These are phyloP conservation scores for Elsinoe fawcettii DNA, from an alignment of 2,329 filamentous ascomycete species.

Conservation along the genomic window DNA sequence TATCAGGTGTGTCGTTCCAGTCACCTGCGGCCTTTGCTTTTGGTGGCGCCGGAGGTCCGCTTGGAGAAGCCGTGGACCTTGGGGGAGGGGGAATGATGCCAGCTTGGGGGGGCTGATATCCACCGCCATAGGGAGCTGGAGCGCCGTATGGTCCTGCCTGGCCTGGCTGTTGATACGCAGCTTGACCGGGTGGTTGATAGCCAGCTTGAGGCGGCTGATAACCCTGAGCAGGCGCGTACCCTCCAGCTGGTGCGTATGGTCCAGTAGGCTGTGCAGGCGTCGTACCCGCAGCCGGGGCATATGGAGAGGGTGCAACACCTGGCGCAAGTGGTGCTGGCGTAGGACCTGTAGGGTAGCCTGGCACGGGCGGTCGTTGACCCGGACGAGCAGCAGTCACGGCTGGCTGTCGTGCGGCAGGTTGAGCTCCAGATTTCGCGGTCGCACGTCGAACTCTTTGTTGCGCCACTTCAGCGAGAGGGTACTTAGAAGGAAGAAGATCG, in stretches of 20 bases:
- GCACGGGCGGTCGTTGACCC: slow-evolving; percentile 30
- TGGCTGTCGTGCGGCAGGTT: slow-evolving; percentile 35
- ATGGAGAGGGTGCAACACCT: slow-evolving; percentile 35
- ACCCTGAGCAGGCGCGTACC: slow-evolving; percentile 35
- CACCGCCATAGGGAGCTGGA: slow-evolving; percentile 34
- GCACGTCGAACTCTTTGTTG: slow-evolving; percentile 78
- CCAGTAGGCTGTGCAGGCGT: slow-evolving; percentile 23
- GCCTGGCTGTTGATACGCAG: slow-evolving; percentile 37
- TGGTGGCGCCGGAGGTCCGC: slow-evolving; percentile 56
- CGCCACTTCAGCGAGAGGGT: slow-evolving; percentile 79
- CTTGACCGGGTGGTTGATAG: slow-evolving; percentile 13
- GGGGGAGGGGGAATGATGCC: slow-evolving; percentile 51
- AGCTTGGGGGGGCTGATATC: slow-evolving; percentile 37
- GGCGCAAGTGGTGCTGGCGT: slow-evolving; percentile 20
- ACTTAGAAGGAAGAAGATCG: slow-evolving; percentile 72
- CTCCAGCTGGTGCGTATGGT: slow-evolving; percentile 35
- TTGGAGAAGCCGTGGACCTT: slow-evolving; percentile 60
- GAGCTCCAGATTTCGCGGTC: slow-evolving; percentile 54
- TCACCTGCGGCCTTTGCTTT: slow-evolving; percentile 64
- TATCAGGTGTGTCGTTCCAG: slow-evolving; percentile 94
- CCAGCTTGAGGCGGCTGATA: slow-evolving; percentile 41
- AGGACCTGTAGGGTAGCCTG: slow-evolving; percentile 29
- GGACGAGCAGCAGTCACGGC: slow-evolving; percentile 28
- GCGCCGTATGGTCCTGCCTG: slow-evolving; percentile 19
- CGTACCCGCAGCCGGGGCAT: slow-evolving; percentile 24